phyloP scores from a whole-genome alignment of 148 eudicot genomes.

The Cornus controversa region DNA sequence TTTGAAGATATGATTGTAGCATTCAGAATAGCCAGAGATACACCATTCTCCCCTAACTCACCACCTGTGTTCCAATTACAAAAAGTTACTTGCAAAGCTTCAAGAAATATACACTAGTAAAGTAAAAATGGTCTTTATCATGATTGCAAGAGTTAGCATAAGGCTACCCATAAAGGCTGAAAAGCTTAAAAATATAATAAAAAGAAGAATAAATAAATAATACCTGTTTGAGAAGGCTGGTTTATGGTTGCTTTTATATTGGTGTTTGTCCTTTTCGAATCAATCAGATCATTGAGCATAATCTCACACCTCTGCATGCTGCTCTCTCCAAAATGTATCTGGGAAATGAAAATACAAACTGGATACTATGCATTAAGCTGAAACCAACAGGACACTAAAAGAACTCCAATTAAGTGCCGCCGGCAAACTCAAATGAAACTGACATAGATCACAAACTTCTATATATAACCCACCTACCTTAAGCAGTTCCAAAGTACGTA shows the following conservation, averaged over 20 bases:
- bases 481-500: constrained; percentile 88
- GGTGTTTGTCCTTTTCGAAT: constrained; percentile 82
- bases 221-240: constrained; percentile 64
- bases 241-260: constrained; percentile 87
- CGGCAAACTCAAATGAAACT: constrained; percentile 7
- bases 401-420: constrained; percentile 5
- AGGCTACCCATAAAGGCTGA: not conserved
- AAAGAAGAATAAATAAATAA: not conserved
- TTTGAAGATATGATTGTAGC: constrained; percentile 92
- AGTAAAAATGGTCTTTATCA: not conserved
- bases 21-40: constrained; percentile 60
- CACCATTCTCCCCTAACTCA: constrained; percentile 39
- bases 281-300: constrained; percentile 98
- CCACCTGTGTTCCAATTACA: constrained; percentile 36
- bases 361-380: constrained; percentile 6
- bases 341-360: constrained; percentile 22
- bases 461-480: constrained; percentile 48
- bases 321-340: constrained; percentile 99
- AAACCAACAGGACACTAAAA: not conserved
- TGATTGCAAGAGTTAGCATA: constrained; percentile 4
- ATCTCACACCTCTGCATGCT: constrained; percentile 99
- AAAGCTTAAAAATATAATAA: not conserved
- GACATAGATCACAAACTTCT: not conserved
- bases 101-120: not conserved
- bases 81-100: constrained; percentile 1